Percentiles rank a stretch among this genome's conserved stretches.
Conservation (phyloP, 108 stramenopile species). For the Cyclostephanos invisitatus region DNA sequence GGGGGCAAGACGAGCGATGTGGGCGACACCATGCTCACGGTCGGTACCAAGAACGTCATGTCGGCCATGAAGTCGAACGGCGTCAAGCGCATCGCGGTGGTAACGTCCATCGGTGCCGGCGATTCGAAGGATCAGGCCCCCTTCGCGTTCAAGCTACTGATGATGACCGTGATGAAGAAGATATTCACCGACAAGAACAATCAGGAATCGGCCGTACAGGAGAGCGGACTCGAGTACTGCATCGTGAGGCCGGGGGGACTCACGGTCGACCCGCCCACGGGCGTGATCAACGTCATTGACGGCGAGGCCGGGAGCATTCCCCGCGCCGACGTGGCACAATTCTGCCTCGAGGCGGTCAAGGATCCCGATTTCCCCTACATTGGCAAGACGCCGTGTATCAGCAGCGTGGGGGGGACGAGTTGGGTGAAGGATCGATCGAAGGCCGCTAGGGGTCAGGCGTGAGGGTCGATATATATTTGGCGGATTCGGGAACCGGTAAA, state of each 20-base stretch:
- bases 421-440: constrained; percentile 92
- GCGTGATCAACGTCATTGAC: constrained; percentile 96
- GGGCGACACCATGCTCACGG: constrained; percentile 93
- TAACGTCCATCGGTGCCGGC: constrained; percentile 97
- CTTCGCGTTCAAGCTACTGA: constrained; percentile 92
- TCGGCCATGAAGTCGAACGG: constrained; percentile 92
- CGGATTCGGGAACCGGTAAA: background rate
- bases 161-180: constrained; percentile 97
- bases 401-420: constrained; percentile 92
- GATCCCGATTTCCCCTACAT: constrained; percentile 93
- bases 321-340: constrained; percentile 96
- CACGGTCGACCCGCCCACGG: constrained; percentile 95
- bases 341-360: constrained; percentile 91
- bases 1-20: constrained; percentile 94
- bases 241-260: constrained; percentile 97
- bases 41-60: constrained; percentile 89
- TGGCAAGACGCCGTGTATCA: constrained; percentile 92
- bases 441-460: constrained; percentile 71
- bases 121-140: constrained; percentile 93
- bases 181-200: constrained; percentile 98
- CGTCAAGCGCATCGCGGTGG: constrained; percentile 89
- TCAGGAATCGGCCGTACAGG: constrained; percentile 86
- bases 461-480: background rate
- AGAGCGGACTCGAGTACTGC: constrained; percentile 89
- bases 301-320: constrained; percentile 94